These are phyloP conservation scores for Trichosporon asahii DNA, from an alignment of 1,284 basidiomycete genomes.

Conservation along the genomic window DNA sequence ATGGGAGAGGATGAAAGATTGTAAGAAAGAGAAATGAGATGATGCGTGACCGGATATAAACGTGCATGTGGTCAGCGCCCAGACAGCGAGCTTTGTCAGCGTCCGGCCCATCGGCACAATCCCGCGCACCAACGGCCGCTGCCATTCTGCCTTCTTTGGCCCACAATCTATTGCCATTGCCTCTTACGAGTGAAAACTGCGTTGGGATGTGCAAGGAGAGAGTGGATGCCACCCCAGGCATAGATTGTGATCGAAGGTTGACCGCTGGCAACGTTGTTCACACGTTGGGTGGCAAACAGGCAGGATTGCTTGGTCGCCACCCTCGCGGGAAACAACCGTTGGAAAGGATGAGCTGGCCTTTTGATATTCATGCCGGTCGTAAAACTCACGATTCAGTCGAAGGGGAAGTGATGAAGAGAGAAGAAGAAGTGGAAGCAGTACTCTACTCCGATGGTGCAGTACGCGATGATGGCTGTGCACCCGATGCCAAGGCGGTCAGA, in stretches of 20 bases:
- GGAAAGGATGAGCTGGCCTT: background rate
- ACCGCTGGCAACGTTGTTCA: background rate
- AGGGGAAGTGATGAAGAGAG: background rate
- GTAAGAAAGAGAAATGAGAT: conserved; percentile 8
- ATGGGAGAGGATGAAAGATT: background rate
- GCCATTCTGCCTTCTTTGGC: background rate
- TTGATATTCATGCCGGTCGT: background rate
- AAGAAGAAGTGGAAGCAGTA: background rate
- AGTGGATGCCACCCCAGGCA: background rate
- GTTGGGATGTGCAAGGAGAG: background rate
- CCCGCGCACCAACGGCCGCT: background rate
- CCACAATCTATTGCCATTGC: too few relatives aligned
- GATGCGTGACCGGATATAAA: background rate
- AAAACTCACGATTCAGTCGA: background rate
- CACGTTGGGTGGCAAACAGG: conserved; percentile 10
- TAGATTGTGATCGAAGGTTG: background rate
- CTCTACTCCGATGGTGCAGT: too few relatives aligned
- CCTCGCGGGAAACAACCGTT: background rate
- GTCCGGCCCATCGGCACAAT: background rate
- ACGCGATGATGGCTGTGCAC: too few relatives aligned
- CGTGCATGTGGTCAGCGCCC: conserved; percentile 2
- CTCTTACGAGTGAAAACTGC: too few relatives aligned
- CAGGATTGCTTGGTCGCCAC: background rate
- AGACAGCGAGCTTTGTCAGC: conserved; percentile 9
- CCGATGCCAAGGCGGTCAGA: too few relatives aligned